Evolutionary conservation across 2,329 filamentous ascomycete genomes (phyloP).

Genomic region (Chalaropsis ovoidea): DNA sequence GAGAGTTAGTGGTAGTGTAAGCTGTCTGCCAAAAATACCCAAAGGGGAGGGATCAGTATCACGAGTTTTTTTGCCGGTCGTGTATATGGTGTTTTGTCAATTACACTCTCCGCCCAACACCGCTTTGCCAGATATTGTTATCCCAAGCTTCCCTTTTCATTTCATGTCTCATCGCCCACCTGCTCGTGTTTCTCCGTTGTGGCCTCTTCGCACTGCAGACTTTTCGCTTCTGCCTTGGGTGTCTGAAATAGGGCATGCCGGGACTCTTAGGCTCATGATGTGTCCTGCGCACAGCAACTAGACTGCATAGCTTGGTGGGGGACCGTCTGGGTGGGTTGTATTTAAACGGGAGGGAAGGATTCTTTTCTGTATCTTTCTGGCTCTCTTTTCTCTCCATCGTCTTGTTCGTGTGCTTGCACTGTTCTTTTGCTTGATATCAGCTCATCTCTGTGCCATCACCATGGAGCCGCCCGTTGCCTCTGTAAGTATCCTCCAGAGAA

Average conservation of each 20-base stretch:
- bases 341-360: not conserved
- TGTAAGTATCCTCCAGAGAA: not conserved
- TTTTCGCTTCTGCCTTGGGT: not conserved
- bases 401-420: not conserved
- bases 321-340: not conserved
- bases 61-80: too few relatives aligned
- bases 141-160: too few relatives aligned
- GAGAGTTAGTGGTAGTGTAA: too few relatives aligned
- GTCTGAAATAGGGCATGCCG: not conserved
- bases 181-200: too few relatives aligned
- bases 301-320: not conserved
- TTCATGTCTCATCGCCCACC: too few relatives aligned
- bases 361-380: not conserved
- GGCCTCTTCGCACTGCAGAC: not conserved
- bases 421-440: not conserved
- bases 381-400: not conserved
- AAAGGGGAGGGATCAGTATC: too few relatives aligned
- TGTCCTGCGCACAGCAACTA: conserved; percentile 1
- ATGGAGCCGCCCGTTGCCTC: not conserved
- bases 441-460: not conserved
- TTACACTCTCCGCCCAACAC: too few relatives aligned
- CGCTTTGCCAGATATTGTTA: too few relatives aligned
- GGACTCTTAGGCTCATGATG: not conserved
- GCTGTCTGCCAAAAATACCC: too few relatives aligned
- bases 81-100: too few relatives aligned